Base-by-base conservation (phyloP, 148 eudicot genomes). In the Gaultheria prostrata region DNA sequence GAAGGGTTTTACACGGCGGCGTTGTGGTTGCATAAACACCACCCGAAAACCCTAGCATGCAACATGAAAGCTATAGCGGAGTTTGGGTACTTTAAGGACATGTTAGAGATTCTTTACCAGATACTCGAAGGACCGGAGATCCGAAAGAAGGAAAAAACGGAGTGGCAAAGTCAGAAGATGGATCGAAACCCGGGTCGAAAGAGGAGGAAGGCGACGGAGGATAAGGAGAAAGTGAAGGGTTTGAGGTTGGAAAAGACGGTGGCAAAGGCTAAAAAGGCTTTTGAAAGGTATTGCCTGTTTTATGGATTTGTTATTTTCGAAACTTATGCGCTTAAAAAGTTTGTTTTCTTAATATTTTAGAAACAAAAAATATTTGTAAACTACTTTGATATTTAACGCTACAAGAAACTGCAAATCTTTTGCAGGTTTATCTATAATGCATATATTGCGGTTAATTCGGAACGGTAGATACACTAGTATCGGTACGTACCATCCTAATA, bases 41-140 rank as follows among this genome's bases (percentile, higher is more conserved):
- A 84, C 51, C 86, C 86, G 10, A 84, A 80, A 84, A 80, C 86
- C 54, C 86, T 80, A 79, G 79, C 86, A 0, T 79, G 46, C 43
- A 78, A 17, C 39, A 20, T 8, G 17, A n/a, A 0, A 2, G 67
- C 67, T 11, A n/a, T 70, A 4, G 79, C 86, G 20, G n/a, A 54
- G 7, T 84, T 84, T 11, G 83, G 86, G 43, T 84, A 80, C 24
- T 71, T 84, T 14, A 84, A 84, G 67, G 86, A 84, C 79, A 32
- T 80, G 21, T 43, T 63, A 2, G 86, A 84, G 83, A 56, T 84
- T 32, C 83, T 84, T 1, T 80, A 33, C 50, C 74, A 75, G 7
- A 20, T 84, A 8, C 86, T 84, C 4, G 57, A 84, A 3, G 83
- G 86, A 21, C 24, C 80, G 2, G 74, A 84, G 2, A 59, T 45